Percentiles rank a stretch among this genome's conserved stretches.
Conservation (phyloP, 768 basidiomycete species). For the Boletellus sp. region DNA sequence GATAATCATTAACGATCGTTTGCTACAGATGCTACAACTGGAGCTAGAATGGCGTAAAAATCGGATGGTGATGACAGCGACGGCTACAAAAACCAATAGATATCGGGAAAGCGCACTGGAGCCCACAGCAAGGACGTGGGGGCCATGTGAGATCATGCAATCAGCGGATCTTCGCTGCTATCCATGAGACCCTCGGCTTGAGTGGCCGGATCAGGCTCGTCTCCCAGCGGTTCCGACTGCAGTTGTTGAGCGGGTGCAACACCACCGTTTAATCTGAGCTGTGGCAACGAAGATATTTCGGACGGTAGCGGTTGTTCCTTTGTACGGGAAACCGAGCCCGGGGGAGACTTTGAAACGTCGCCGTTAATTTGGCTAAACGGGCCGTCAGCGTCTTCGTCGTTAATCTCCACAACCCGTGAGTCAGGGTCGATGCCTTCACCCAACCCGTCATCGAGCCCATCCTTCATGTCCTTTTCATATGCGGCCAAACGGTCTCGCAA, state of each 20-base stretch:
- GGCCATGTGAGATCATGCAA: slow-evolving; percentile 25
- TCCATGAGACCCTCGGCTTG: slow-evolving; percentile 65
- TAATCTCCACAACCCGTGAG: slow-evolving; percentile 28
- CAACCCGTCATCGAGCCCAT: slow-evolving; percentile 30
- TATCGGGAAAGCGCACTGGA: slow-evolving; percentile 25
- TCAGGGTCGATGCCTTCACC: slow-evolving; percentile 17
- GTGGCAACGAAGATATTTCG: slow-evolving; percentile 47
- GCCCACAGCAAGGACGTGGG: slow-evolving; percentile 12
- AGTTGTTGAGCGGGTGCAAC: slow-evolving; percentile 47
- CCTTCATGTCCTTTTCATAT: slow-evolving; percentile 50
- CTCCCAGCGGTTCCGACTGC: slow-evolving; percentile 47
- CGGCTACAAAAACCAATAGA: slow-evolving; percentile 31
- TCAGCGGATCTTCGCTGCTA: slow-evolving; percentile 57
- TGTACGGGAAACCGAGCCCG: slow-evolving; percentile 20
- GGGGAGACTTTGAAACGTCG: slow-evolving; percentile 31
- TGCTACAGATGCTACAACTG: slow-evolving; percentile 31
- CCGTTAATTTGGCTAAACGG: slow-evolving; percentile 32
- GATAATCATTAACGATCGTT: slow-evolving; percentile 36
- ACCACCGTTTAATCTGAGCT: slow-evolving; percentile 46
- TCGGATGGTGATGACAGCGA: slow-evolving; percentile 28
- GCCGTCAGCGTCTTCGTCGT: slow-evolving; percentile 32
- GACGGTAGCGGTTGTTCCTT: slow-evolving; percentile 28
- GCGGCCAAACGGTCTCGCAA: slow-evolving; percentile 62
- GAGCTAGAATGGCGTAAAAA: slow-evolving; percentile 18
- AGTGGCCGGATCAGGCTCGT: slow-evolving; percentile 50